phyloP scores from a whole-genome alignment of 352 stramenopile genomes.

The Phytopythium cucurbitacearum region DNA sequence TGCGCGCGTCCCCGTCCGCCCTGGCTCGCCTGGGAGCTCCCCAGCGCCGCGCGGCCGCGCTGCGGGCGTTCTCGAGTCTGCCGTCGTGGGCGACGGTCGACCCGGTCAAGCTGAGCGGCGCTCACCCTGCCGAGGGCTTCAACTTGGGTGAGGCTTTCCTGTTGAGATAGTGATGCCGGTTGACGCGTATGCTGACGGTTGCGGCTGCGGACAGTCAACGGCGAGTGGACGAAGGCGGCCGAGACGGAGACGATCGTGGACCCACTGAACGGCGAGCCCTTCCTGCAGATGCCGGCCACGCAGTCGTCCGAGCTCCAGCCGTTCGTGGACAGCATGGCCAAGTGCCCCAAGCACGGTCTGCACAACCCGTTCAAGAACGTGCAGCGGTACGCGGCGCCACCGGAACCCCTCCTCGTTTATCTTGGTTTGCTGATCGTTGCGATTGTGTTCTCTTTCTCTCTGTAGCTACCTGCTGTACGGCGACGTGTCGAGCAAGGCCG shows the following conservation, averaged over 20 bases:
- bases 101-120: constrained; percentile 72
- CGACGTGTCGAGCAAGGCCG: constrained; percentile 79
- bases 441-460: background rate
- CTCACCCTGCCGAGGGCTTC: constrained; percentile 72
- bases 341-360: constrained; percentile 94
- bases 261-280: constrained; percentile 92
- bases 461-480: constrained; percentile 65
- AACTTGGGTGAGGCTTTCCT: constrained; percentile 73
- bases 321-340: constrained; percentile 92
- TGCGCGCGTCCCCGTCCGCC: constrained; percentile 18
- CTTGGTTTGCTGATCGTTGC: background rate
- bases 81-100: constrained; percentile 93
- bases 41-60: constrained; percentile 15
- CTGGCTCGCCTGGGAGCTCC: constrained; percentile 11
- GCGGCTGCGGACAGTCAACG: constrained; percentile 55
- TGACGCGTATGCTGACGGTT: background rate
- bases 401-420: background rate
- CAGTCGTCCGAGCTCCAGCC: constrained; percentile 83
- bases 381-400: constrained; percentile 77
- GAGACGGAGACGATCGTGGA: constrained; percentile 88
- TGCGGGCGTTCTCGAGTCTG: constrained; percentile 53
- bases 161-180: background rate
- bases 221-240: constrained; percentile 78
- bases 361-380: constrained; percentile 99
- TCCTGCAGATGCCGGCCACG: constrained; percentile 93